Evolutionary conservation across 1,284 basidiomycete species (phyloP), one percentile per base, ranked within the genome.

Genomic region (Ceratobasidium sp.): DNA sequence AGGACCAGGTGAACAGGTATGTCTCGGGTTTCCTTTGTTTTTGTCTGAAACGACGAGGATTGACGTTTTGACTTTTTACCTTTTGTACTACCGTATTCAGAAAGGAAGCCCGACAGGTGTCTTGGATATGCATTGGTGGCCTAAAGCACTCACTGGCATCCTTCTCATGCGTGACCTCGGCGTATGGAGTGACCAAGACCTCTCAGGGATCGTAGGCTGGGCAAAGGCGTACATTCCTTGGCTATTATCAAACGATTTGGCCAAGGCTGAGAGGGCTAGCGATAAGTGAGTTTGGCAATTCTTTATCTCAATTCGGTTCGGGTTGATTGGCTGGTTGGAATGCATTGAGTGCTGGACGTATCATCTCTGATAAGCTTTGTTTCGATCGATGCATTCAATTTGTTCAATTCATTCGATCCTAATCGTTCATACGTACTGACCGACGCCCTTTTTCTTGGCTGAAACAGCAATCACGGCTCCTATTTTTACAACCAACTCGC

Each of bases 401-500:
- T n/a, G n/a, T n/a, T n/a, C n/a, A n/a, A n/a, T n/a, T n/a, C n/a
- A n/a, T n/a, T n/a, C n/a, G n/a, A n/a, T n/a, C n/a, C n/a, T n/a
- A n/a, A n/a, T n/a, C n/a, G n/a, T n/a, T n/a, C n/a, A n/a, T n/a
- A n/a, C n/a, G n/a, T n/a, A n/a, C n/a, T n/a, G n/a, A n/a, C n/a
- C n/a, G n/a, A n/a, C n/a, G n/a, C n/a, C n/a, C 31, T 53, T 27
- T 19, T 8, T 54, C 17, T 24, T 45, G 2, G 9, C 31, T 73
- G n/a, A n/a, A n/a, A 15, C 45, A 77, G 78, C 75, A 79, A 79
- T 71, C 79, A 81, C 47, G 78, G 78, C 4, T 77, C 78, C 6
- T 81, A 79, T 74, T 80, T 71, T 76, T 86, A 84, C 77, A 86
- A 85, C 75, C 88, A 89, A 77, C 79, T 86, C 0, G 84, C 85